phyloP scores from a whole-genome alignment of 768 basidiomycete genomes.

The Rhodotorula paludigena region DNA sequence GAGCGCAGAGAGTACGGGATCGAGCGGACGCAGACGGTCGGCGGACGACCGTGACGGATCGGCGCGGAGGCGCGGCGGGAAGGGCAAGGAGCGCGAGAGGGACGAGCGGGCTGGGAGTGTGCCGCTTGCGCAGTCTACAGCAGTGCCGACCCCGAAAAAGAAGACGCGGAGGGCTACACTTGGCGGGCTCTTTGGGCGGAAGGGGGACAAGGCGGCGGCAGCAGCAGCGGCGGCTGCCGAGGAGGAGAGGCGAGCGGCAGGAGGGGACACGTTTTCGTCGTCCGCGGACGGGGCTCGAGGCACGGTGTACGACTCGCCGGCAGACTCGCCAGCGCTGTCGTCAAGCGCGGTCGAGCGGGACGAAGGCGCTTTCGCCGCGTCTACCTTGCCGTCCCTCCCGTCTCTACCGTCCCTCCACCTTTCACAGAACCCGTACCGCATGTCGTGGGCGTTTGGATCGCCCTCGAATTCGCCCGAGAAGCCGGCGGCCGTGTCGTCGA shows the following conservation, averaged over 20 bases:
- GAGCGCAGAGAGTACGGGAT: background rate
- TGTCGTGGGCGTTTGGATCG: constrained; percentile 34
- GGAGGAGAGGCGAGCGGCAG: background rate
- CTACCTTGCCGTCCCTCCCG: constrained; percentile 7
- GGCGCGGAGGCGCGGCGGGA: background rate
- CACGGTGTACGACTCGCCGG: constrained; percentile 1
- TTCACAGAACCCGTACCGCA: constrained; percentile 32
- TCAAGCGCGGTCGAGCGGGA: background rate
- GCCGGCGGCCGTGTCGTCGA: background rate
- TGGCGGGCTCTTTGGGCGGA: constrained; percentile 19
- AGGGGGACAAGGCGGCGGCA: background rate
- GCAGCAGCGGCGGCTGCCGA: background rate
- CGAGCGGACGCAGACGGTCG: background rate
- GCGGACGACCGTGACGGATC: background rate
- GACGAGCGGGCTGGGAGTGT: background rate
- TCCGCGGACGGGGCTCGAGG: background rate
- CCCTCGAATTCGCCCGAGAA: constrained; percentile 4
- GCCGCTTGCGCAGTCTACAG: background rate
- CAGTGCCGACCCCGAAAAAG: constrained; percentile 4
- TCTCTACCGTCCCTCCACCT: constrained; percentile 26
- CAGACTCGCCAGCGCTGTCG: background rate
- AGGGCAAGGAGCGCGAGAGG: constrained; percentile 6
- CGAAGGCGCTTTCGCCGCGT: background rate
- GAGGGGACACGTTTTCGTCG: too few species aligned
- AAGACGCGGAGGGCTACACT: constrained; percentile 27